Base-by-base conservation (phyloP, 2,329 filamentous ascomycete species). In the Colletotrichum euphorbiae region DNA sequence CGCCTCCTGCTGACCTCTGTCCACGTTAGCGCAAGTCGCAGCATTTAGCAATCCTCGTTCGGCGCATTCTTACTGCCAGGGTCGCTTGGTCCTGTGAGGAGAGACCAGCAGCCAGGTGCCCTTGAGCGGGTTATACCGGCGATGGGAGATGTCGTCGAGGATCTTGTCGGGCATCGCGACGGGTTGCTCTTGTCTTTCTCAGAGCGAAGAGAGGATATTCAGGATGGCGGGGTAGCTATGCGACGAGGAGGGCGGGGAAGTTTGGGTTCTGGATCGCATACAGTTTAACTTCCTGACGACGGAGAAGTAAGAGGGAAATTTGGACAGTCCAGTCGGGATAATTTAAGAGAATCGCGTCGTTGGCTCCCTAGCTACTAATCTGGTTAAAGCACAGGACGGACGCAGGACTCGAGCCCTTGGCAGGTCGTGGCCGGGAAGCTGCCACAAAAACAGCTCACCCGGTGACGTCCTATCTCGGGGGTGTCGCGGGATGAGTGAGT, bases 91-190 rank as follows among this genome's bases (percentile, higher is more conserved):
- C 62, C 96, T 87, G 80, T 99, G 96, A 69, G 96, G 96, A 15
- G 96, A 98, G 13, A 99, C 96, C 42, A 99, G 87, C 69, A 99
- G 87, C 91, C 94, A 97, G 70, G 91, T 93, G 70, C 93, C 94
- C 72, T 93, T 91, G 70, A 99, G 85, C 60, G 93, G 93, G 78
- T 99, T 99, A 80, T 92, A 98, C 78, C 96, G 91, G 75, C 96
- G 87, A 78, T 99, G 96, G 46, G 96, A 97, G 75, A 99, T 98
- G 79, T 99, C 95, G 84, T 98, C 90, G 57, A 99, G 89, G 56
- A 95, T 89, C 71, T 89, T 85, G 76, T 92, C 90, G 8, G 89
- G 87, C 91, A 94, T 94, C 52, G 70, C 80, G 72, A 57, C 33
- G 69, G 67, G 15, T 15, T n/a, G 42, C 15, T 11, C 7, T 5